Evolutionary conservation across 2,329 filamentous ascomycete genomes (phyloP), one percentile per base, ranked within the genome.

Genomic region (Cytospora piceae): DNA sequence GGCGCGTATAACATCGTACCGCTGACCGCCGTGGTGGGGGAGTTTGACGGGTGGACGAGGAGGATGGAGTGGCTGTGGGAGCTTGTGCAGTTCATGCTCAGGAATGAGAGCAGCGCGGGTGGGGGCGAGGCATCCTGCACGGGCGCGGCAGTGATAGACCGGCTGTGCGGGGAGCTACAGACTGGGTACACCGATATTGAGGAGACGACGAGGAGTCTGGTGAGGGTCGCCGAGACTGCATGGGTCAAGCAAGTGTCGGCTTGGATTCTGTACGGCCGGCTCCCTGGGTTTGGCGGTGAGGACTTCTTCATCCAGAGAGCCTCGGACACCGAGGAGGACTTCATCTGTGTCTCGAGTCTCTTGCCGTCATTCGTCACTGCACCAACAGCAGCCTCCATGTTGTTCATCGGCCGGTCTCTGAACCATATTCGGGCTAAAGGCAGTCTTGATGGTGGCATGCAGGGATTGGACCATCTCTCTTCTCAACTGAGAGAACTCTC

Each of bases 1-100:
- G 94, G 94, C 52, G 94, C 92, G 0, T 97, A 97, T 75, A 90
- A 94, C 68, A 96, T 97, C 68, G 94, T 98, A 27, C 94, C 95
- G 3, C 79, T 99, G 71, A 96, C 95, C 58, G 90, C 89, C 1
- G 85, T 98, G 24, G 88, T 96, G 32, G 86, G 85, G 6, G 90
- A 95, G 73, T 97, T 98, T 73, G 88, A 90, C n/a, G 90, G 86
- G 53, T 98, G 94, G 94, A 90, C 85, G 56, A 85, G 92, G 71
- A 83, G 89, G 42, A 85, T 98, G 82, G 89, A 94, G 72, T 98
- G 94, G 93, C 83, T 97, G 24, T 92, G 90, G 88, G 83, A 87
- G 37, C 79, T 94, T 57, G 85, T 87, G 39, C 83, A 85, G 70
- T 92, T 91, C 71, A 91, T 97, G 75, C 77, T 86, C 61, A 70